These are phyloP conservation scores for Rhizophora apiculata DNA, from an alignment of 345 rosid genomes.

Conservation along the genomic window DNA sequence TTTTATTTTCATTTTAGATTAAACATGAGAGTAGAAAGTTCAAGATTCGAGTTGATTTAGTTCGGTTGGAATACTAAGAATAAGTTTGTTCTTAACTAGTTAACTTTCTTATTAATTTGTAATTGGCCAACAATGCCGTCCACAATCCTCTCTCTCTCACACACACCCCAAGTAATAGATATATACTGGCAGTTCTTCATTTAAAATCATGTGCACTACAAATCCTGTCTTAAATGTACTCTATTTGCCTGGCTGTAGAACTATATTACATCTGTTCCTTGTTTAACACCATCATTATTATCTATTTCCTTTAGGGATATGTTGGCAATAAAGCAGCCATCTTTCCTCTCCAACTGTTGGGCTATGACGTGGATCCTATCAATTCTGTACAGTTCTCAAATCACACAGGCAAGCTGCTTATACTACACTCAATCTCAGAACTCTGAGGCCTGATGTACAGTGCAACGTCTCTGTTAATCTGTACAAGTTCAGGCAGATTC, in stretches of 20 bases:
- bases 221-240: too few species aligned
- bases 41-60: too few species aligned
- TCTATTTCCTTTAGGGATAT: conserved; percentile 59
- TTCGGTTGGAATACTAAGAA: too few species aligned
- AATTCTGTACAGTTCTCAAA: conserved; percentile 98
- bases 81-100: too few species aligned
- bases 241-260: neutral
- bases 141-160: too few species aligned
- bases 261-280: conserved; percentile 2
- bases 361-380: conserved; percentile 95
- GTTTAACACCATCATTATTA: conserved; percentile 3
- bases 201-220: neutral
- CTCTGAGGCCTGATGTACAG: conserved; percentile 35
- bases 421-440: conserved; percentile 28
- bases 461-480: conserved; percentile 34
- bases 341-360: conserved; percentile 90
- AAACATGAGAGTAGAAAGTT: too few species aligned
- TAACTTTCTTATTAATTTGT: neutral
- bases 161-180: too few species aligned
- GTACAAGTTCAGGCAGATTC: conserved; percentile 28
- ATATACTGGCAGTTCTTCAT: neutral
- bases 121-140: too few species aligned
- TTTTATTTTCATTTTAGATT: too few species aligned
- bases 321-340: conserved; percentile 98
- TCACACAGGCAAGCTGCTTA: conserved; percentile 79